Conservation (phyloP, 2,329 filamentous ascomycete species). For the Lizonia empirigonia region DNA sequence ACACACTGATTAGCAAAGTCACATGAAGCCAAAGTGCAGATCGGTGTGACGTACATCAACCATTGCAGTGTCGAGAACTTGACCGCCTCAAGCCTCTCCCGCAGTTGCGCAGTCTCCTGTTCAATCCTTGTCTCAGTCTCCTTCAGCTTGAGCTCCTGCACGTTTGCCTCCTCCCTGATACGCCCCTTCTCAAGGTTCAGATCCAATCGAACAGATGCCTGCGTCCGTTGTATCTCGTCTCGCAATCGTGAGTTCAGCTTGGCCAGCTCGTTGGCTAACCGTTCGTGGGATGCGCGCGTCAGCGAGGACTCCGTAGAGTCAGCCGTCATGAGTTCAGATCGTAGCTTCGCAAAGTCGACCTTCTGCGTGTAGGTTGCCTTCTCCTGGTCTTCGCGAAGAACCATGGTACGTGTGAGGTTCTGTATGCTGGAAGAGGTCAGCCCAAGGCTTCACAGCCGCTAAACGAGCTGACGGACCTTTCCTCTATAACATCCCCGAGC, state of each 20-base stretch:
- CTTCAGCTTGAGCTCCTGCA: conserved; percentile 97
- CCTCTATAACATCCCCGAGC: conserved; percentile 93
- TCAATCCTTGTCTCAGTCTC: conserved; percentile 99
- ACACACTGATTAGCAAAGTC: conserved; percentile 30
- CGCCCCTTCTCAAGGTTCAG: conserved; percentile 95
- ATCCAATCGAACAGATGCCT: conserved; percentile 89
- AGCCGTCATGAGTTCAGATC: conserved; percentile 88
- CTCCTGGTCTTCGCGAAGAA: conserved; percentile 89
- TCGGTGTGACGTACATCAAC: conserved; percentile 76
- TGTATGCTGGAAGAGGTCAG: conserved; percentile 69
- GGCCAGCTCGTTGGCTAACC: conserved; percentile 89
- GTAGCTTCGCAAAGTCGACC: conserved; percentile 96
- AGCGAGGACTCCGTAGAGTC: conserved; percentile 90
- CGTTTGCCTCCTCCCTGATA: conserved; percentile 93
- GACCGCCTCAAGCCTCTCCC: conserved; percentile 93
- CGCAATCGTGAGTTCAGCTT: conserved; percentile 88
- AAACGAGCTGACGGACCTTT: conserved; percentile 64
- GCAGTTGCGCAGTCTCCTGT: conserved; percentile 88
- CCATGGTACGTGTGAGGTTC: conserved; percentile 97
- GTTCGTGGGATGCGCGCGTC: conserved; percentile 87
- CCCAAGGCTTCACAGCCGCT: background rate
- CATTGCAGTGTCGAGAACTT: conserved; percentile 98
- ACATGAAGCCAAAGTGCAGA: background rate
- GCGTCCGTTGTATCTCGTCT: conserved; percentile 92
- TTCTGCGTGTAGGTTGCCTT: conserved; percentile 82